These are phyloP conservation scores for Candida taoyuanica DNA, from an alignment of 805 yeast genomes.

Conservation along the genomic window DNA sequence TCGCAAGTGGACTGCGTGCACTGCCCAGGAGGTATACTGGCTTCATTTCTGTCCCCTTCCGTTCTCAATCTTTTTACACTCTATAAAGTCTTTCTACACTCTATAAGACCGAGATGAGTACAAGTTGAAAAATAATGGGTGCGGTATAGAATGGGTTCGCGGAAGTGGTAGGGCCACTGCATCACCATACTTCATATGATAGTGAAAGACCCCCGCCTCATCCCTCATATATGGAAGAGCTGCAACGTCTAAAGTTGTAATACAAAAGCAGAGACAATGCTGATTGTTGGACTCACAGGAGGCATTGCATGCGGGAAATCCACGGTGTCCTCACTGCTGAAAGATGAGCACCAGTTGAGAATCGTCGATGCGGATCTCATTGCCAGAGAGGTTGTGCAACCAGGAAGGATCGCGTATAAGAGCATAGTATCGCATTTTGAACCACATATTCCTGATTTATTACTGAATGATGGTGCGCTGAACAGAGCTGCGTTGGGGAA, in stretches of 20 bases:
- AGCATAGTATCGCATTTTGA: slow-evolving; percentile 60
- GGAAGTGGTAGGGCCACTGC: background rate
- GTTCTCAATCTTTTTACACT: too few species aligned
- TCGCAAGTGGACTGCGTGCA: slow-evolving; percentile 34
- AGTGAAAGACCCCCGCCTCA: background rate
- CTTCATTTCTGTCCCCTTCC: slow-evolving; percentile 1
- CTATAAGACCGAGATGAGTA: too few species aligned
- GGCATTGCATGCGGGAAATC: slow-evolving; percentile 97
- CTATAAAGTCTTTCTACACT: too few species aligned
- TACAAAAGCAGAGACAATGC: slow-evolving; percentile 45
- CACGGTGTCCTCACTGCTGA: slow-evolving; percentile 66
- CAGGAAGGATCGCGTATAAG: slow-evolving; percentile 68
- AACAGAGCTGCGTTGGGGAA: slow-evolving; percentile 75
- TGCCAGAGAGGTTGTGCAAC: slow-evolving; percentile 81
- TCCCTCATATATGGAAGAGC: too few species aligned
- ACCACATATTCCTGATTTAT: slow-evolving; percentile 45
- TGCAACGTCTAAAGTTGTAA: too few species aligned
- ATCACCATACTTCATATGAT: too few species aligned
- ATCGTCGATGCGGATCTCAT: slow-evolving; percentile 88
- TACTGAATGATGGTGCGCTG: slow-evolving; percentile 34
- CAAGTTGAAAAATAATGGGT: too few species aligned
- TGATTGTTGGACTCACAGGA: slow-evolving; percentile 93
- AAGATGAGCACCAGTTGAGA: slow-evolving; percentile 46
- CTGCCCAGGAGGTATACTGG: slow-evolving; percentile 41
- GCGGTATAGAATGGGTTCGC: background rate